A percentile compares a stretch with the other conserved stretches of the same genome.
phyloP scores from a whole-genome alignment of 2,329 filamentous ascomycete species.

The Claviceps capensis region DNA sequence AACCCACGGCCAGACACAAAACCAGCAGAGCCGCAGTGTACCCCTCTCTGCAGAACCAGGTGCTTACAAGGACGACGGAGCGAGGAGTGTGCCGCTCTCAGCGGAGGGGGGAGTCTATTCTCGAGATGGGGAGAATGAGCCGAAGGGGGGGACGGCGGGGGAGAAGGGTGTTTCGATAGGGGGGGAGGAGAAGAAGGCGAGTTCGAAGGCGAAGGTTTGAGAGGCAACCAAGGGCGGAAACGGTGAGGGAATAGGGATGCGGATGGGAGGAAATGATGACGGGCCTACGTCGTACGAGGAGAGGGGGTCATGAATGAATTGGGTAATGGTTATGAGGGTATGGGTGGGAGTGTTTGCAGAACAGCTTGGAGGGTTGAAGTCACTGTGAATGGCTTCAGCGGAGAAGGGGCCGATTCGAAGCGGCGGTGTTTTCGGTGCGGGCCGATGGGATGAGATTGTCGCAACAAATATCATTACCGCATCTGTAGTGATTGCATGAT shows the following conservation, averaged over 20 bases:
- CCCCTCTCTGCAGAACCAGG: slow-evolving; percentile 3
- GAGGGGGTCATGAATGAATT: no score
- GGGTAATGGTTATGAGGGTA: no score
- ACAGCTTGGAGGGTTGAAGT: no score
- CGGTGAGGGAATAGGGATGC: not conserved
- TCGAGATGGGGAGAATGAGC: slow-evolving; percentile 2
- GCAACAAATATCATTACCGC: no score
- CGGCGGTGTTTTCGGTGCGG: no score
- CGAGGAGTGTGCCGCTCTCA: slow-evolving; percentile 3
- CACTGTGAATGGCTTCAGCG: no score
- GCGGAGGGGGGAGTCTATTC: slow-evolving; percentile 3
- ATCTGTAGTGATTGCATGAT: no score
- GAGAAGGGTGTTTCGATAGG: slow-evolving; percentile 1
- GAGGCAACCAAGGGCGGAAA: not conserved
- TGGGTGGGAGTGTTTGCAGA: no score
- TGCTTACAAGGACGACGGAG: not conserved
- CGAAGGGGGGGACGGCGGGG: slow-evolving; percentile 3
- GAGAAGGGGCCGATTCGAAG: no score
- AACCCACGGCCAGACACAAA: not conserved
- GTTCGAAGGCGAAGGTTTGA: not conserved
- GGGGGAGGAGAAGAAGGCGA: not conserved
- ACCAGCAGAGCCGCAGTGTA: not conserved
- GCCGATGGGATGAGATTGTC: no score
- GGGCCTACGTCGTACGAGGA: no score
- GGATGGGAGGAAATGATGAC: no score